phyloP scores from a whole-genome alignment of 2,329 filamentous ascomycete genomes.

The Neopestalotiopsis clavispora region DNA sequence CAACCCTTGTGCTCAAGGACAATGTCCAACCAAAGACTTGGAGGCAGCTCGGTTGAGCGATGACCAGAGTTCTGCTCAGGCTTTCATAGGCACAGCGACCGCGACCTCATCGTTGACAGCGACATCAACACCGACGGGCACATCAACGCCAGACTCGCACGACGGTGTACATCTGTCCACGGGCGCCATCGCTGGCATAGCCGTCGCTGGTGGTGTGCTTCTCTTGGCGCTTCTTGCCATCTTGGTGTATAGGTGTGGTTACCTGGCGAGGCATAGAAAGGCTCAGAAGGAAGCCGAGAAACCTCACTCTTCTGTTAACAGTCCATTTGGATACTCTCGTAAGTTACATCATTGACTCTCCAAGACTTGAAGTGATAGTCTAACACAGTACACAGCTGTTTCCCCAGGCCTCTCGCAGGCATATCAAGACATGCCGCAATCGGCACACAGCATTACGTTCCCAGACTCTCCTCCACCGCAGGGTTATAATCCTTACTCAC shows the following conservation, averaged over 20 bases:
- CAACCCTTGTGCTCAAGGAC: constrained; percentile 35
- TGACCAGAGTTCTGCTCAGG: constrained; percentile 22
- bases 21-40: constrained; percentile 36
- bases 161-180: not conserved
- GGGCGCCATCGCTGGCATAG: constrained; percentile 41
- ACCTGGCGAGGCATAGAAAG: not conserved
- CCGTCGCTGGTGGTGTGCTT: not conserved
- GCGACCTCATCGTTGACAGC: not conserved
- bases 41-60: constrained; percentile 28
- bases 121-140: not conserved
- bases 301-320: not conserved
- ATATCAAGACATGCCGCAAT: not conserved
- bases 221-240: not conserved
- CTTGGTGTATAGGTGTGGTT: not conserved
- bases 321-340: not conserved
- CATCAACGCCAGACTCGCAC: constrained; percentile 1
- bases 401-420: not conserved
- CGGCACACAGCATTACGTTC: not conserved
- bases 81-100: constrained; percentile 23
- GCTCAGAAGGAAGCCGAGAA: not conserved
- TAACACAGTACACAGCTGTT: not conserved
- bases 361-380: not conserved
- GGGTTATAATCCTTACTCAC: not conserved
- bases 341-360: not conserved
- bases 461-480: not conserved